These are phyloP conservation scores for Malus sieversii DNA, from an alignment of 306 rosid genomes.

Conservation along the genomic window DNA sequence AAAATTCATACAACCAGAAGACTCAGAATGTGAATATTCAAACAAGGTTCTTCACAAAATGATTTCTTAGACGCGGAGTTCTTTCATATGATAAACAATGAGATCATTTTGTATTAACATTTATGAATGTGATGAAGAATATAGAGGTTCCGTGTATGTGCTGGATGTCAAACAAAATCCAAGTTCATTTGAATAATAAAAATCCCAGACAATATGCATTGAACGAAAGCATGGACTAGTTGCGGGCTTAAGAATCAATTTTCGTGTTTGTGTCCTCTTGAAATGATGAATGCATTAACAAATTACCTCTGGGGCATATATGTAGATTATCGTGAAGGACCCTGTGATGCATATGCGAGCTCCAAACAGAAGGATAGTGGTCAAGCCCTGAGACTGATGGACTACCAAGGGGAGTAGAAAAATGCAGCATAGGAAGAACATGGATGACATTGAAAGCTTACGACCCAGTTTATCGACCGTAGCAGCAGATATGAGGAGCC, in stretches of 20 bases:
- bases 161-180: too few relatives aligned
- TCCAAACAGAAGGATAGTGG: conserved; percentile 79
- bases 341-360: conserved; percentile 93
- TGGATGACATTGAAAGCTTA: conserved; percentile 73
- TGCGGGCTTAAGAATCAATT: neutral
- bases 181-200: neutral
- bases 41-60: neutral
- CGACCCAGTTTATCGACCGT: conserved; percentile 83
- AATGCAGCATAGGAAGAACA: conserved; percentile 70
- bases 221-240: neutral
- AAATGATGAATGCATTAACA: neutral
- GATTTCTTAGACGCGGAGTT: neutral
- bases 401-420: conserved; percentile 78
- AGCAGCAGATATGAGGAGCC: conserved; percentile 71
- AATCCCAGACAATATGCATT: neutral
- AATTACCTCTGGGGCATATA: conserved; percentile 96
- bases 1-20: neutral
- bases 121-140: too few relatives aligned
- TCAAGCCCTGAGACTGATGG: conserved; percentile 48
- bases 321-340: conserved; percentile 74
- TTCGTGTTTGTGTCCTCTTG: neutral
- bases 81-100: neutral
- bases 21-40: neutral
- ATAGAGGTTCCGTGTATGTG: too few relatives aligned
- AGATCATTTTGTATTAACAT: neutral